phyloP scores from a whole-genome alignment of 192 early-diverging fungal genomes.

The Backusella parvicylindrica region DNA sequence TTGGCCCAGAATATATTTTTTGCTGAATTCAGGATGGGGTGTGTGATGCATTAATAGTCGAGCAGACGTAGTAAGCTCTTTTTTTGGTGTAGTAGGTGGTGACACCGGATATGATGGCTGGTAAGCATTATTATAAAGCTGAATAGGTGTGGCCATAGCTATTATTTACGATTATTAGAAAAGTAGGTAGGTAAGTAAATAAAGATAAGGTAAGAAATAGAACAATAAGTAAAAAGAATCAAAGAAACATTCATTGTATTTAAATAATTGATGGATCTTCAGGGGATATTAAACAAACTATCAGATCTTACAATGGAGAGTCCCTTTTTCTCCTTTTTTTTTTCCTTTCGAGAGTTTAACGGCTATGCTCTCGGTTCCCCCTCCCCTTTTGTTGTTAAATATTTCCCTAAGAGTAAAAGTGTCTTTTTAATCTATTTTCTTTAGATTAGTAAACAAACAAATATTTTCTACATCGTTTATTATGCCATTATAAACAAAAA shows the following conservation, averaged over 20 bases:
- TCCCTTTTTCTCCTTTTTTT: conserved; percentile 5
- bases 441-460: not conserved
- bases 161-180: not conserved
- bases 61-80: not conserved
- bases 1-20: conserved; percentile 40
- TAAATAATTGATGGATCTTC: not conserved
- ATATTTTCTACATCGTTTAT: not conserved
- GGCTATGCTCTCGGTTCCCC: not conserved
- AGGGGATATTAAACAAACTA: not conserved
- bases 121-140: not conserved
- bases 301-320: conserved; percentile 6
- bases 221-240: not conserved
- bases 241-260: not conserved
- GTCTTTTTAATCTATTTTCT: not conserved
- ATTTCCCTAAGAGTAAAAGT: not conserved
- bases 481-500: not conserved
- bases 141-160: conserved; percentile 10
- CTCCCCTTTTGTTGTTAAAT: not conserved
- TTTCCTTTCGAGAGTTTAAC: not conserved
- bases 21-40: not conserved
- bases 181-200: not conserved
- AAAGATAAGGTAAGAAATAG: not conserved
- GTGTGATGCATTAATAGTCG: conserved; percentile 3
- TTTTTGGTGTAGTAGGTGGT: not conserved
- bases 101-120: not conserved